phyloP scores from a whole-genome alignment of 2,329 filamentous ascomycete species.

The Knoxdaviesia capensis region DNA sequence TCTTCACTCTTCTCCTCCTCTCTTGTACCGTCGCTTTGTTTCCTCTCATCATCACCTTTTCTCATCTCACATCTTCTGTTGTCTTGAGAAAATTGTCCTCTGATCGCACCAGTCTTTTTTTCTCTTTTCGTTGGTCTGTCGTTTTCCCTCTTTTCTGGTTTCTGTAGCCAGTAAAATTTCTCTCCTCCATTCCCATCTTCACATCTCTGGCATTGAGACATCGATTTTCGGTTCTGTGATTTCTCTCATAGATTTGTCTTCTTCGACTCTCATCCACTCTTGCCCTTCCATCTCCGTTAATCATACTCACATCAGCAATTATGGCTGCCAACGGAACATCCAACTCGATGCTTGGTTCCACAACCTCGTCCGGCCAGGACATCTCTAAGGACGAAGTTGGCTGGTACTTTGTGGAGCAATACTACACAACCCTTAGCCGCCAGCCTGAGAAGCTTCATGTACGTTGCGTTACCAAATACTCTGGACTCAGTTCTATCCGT shows the following conservation, averaged over 20 bases:
- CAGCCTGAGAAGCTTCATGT: conserved; percentile 80
- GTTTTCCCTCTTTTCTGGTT: background rate
- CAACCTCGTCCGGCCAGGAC: conserved; percentile 10
- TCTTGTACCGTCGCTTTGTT: background rate
- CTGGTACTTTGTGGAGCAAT: conserved; percentile 99
- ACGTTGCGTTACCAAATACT: conserved; percentile 12
- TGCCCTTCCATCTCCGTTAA: background rate
- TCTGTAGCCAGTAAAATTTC: too few species aligned
- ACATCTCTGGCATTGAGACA: background rate
- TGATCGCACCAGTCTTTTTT: background rate
- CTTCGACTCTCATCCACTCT: background rate
- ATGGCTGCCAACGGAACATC: conserved; percentile 40
- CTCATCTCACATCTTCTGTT: conserved; percentile 1
- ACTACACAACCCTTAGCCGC: conserved; percentile 95
- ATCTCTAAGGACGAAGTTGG: conserved; percentile 75
- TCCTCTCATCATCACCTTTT: background rate
- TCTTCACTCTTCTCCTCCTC: background rate
- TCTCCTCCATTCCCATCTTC: conserved; percentile 1
- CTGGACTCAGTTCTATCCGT: too few species aligned
- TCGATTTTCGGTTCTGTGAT: background rate
- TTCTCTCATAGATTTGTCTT: background rate
- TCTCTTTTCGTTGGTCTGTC: background rate
- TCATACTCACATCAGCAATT: conserved; percentile 7
- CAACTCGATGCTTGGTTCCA: conserved; percentile 20
- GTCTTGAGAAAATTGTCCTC: background rate